A percentile compares a stretch with the other conserved stretches of the same genome.
Conservation (phyloP, 495 filamentous ascomycete species). For the Cenococcum geophilum region DNA sequence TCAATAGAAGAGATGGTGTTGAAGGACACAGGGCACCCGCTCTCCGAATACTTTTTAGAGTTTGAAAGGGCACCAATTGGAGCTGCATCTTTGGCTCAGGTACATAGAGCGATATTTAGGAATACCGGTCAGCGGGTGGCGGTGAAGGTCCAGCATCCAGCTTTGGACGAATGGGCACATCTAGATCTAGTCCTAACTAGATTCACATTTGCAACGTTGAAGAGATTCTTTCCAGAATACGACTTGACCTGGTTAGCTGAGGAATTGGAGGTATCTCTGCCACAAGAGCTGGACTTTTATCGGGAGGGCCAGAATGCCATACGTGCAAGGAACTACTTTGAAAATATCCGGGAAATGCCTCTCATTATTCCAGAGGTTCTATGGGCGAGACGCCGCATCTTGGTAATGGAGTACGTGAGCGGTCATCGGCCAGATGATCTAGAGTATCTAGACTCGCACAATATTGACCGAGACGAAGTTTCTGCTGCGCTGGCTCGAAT, state of each 20-base stretch:
- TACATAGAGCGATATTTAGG: slow-evolving; percentile 81
- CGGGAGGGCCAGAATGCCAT: slow-evolving; percentile 83
- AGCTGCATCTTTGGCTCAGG: slow-evolving; percentile 90
- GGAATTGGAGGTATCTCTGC: slow-evolving; percentile 87
- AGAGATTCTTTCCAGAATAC: slow-evolving; percentile 93
- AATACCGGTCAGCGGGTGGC: slow-evolving; percentile 87
- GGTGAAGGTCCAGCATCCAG: slow-evolving; percentile 95
- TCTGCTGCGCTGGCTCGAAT: slow-evolving; percentile 84
- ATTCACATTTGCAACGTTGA: slow-evolving; percentile 84
- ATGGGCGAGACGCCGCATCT: slow-evolving; percentile 81
- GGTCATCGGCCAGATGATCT: slow-evolving; percentile 88
- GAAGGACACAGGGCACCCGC: slow-evolving; percentile 70
- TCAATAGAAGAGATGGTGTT: slow-evolving; percentile 82
- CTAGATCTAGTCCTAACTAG: slow-evolving; percentile 80
- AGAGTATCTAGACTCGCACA: slow-evolving; percentile 72
- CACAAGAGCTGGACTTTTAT: slow-evolving; percentile 84
- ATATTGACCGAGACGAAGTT: slow-evolving; percentile 92
- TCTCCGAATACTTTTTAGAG: slow-evolving; percentile 75
- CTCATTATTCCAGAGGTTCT: slow-evolving; percentile 85
- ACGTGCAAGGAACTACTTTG: slow-evolving; percentile 72
- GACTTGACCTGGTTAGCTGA: slow-evolving; percentile 91
- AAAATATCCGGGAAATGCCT: slow-evolving; percentile 59
- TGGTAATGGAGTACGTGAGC: slow-evolving; percentile 92
- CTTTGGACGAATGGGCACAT: slow-evolving; percentile 83
- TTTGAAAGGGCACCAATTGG: slow-evolving; percentile 79